Evolutionary conservation across 352 stramenopile genomes (phyloP).

Genomic region (Pythium chondricola): DNA sequence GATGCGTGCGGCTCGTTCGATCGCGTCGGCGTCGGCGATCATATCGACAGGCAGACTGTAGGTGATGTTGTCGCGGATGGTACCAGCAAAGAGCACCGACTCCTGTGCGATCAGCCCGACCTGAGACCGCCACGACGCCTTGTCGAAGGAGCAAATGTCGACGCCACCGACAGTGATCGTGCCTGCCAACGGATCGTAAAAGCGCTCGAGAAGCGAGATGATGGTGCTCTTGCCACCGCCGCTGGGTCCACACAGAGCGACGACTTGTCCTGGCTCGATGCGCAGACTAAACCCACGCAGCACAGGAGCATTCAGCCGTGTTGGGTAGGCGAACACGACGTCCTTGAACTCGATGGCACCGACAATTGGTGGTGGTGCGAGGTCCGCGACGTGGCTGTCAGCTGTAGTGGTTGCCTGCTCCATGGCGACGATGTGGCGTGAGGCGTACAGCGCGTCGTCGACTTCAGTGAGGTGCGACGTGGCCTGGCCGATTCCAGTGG

Average conservation of each 20-base stretch:
- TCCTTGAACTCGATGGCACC: slow-evolving; percentile 51
- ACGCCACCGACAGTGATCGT: slow-evolving; percentile 69
- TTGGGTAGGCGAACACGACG: slow-evolving; percentile 75
- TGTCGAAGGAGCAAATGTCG: slow-evolving; percentile 57
- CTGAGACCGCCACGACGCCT: slow-evolving; percentile 41
- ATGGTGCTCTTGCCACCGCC: slow-evolving; percentile 22
- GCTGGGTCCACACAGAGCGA: slow-evolving; percentile 35
- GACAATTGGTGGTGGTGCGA: background rate
- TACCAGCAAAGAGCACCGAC: slow-evolving; percentile 48
- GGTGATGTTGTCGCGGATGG: slow-evolving; percentile 61
- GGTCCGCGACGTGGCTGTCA: too few relatives aligned
- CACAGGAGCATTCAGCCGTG: slow-evolving; percentile 49
- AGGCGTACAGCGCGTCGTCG: slow-evolving; percentile 71
- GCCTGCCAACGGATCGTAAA: slow-evolving; percentile 54
- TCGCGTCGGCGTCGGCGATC: slow-evolving; percentile 50
- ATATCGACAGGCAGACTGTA: slow-evolving; percentile 22
- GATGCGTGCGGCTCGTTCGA: slow-evolving; percentile 77
- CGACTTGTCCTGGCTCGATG: slow-evolving; percentile 56
- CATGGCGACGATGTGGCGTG: slow-evolving; percentile 30
- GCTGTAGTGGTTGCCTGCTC: too few relatives aligned
- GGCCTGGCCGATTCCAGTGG: slow-evolving; percentile 25
- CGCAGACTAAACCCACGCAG: slow-evolving; percentile 78
- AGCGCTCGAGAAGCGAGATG: slow-evolving; percentile 37
- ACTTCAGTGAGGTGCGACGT: slow-evolving; percentile 27
- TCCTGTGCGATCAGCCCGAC: slow-evolving; percentile 54